Evolutionary conservation across 116 monocot genomes (phyloP), one percentile per base, ranked within the genome.

Genomic region (Posidonia oceanica): DNA sequence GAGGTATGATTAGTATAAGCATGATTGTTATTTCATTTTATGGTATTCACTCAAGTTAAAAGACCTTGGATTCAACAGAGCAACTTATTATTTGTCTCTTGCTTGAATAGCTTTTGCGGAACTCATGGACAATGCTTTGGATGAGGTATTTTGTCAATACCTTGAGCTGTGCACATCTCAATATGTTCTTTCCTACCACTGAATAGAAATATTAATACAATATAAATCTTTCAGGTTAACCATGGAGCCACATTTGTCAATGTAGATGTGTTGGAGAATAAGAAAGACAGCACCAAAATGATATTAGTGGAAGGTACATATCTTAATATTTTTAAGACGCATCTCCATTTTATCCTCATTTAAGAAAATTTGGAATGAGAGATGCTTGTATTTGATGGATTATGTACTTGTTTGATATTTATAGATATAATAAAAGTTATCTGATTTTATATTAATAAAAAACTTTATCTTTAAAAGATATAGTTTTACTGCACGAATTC

Each of bases 191-290:
- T 44, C 58, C 54, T 53, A 0, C 3, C 14, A 8, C 11, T 54
- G n/a, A 20, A 21, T 55, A 64, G 12, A 54, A 12, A 48, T 48
- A 40, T 60, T 36, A 4, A 20, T 72, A 59, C 58, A 23, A 37
- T 66, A 17, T 72, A 51, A 29, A 63, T 44, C 75, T 66, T 72
- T 61, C 57, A 97, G 96, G 87, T 89, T 71, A 75, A 77, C 69
- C 68, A 97, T 85, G 97, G 97, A 75, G 93, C 97, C 75, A 92
- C 97, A 40, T 92, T 71, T 72, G 87, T 97, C 40, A 91, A 84
- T 39, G 73, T 92, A 38, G 97, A 97, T 65, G 74, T 92, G 81
- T 21, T 97, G 14, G 39, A 76, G 7, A 92, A 84, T 75, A 80
- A 76, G 67, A 92, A 92, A 77, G 87, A 92, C 78, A 73, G 76